Evolutionary conservation across 2,329 filamentous ascomycete species (phyloP).

Genomic region (Torrubiella hemipterigena): DNA sequence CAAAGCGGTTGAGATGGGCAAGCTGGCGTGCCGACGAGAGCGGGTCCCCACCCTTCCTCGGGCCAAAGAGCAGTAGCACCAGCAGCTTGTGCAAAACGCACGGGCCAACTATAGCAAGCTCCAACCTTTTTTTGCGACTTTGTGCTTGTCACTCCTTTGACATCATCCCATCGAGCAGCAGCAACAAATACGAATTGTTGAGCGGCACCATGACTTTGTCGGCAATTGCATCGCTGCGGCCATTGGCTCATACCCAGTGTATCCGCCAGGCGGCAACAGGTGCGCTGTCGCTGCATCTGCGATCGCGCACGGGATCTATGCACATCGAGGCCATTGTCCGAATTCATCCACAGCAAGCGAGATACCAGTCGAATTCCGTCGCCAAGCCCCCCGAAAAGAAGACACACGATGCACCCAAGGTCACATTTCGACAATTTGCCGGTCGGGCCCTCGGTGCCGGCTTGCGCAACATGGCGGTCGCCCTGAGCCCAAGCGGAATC

Average conservation of each 20-base stretch:
- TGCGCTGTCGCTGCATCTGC: constrained; percentile 19
- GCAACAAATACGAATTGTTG: background rate
- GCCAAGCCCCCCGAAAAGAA: constrained; percentile 10
- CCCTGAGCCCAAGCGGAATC: constrained; percentile 22
- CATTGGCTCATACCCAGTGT: constrained; percentile 17
- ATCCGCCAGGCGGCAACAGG: constrained; percentile 15
- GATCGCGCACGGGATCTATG: constrained; percentile 14
- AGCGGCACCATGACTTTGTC: constrained; percentile 19
- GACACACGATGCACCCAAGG: no score
- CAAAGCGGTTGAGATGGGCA: no score
- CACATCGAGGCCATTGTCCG: constrained; percentile 17
- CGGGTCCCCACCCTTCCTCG: no score
- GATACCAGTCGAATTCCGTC: constrained; percentile 15
- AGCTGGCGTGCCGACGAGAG: no score
- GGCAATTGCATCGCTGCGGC: constrained; percentile 20
- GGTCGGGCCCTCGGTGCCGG: constrained; percentile 18
- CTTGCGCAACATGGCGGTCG: constrained; percentile 20
- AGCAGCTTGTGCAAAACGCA: no score
- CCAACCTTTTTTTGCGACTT: no score
- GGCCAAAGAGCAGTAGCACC: no score
- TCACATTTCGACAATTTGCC: constrained; percentile 18
- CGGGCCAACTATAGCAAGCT: no score
- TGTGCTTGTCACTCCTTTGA: background rate
- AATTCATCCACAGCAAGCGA: constrained; percentile 14
- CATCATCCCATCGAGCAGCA: constrained; percentile 1